Evolutionary conservation across 2,329 filamentous ascomycete genomes (phyloP), one percentile per base, ranked within the genome.

Genomic region (Harringtonia aguacate): DNA sequence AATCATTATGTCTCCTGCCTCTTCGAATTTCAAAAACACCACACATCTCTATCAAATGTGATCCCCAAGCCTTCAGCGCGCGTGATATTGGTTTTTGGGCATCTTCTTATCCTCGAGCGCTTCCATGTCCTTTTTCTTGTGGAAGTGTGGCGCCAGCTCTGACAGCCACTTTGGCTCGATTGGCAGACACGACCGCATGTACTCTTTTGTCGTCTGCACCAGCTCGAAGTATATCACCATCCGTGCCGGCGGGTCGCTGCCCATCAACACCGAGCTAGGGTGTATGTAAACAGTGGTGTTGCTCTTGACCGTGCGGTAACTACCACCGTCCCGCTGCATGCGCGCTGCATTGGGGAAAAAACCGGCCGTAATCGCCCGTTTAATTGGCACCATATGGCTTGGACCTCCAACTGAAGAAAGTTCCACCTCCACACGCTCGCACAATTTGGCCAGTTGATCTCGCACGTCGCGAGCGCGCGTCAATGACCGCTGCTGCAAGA

Each of bases 301-400:
- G 55, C 84, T 94, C 73, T 94, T 95, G 52, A 97, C 80, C 0
- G 88, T 95, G 18, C 89, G 77, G 63, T 98, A 98, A 48, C 78
- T 84, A 56, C 94, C 84, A 2, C 92, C 92, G 35, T 84, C 83
- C 39, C 85, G 74, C 58, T 92, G 83, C 44, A 98, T 65, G 3
- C 87, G 71, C 1, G 89, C 89, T 0, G 89, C 88, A 60, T 97
- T 95, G 17, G 86, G 81, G 70, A 97, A 97, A 72, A 95, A 98
- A 2, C 90, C 92, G 0, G 88, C 81, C 1, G 87, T 89, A 43
- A 98, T 75, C 13, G 89, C 84, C 48, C 94, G 89, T 56, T 89
- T 84, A 53, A 97, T 88, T 0, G 87, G 84, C 6, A 78, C 66
- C 17, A 87, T 63, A 59, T 95, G 88, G 41, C 69, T 71, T 2